A percentile compares a stretch with the other conserved stretches of the same genome.
Evolutionary conservation across 129 eudicot genomes (phyloP).

Genomic region (Flaveria bidentis): DNA sequence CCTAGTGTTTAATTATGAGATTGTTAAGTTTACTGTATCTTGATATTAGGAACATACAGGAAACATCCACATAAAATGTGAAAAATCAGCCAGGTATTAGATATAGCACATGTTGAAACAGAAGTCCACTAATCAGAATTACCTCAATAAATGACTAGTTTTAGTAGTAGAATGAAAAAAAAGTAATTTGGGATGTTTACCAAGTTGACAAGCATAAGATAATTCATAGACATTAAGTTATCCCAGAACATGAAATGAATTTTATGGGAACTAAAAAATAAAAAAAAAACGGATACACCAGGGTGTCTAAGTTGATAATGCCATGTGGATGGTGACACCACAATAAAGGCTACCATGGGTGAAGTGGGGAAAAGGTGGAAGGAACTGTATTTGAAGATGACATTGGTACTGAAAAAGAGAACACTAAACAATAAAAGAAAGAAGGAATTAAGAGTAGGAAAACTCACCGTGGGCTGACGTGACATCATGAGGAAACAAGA

Average conservation of each 20-base stretch:
- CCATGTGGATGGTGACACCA: not conserved
- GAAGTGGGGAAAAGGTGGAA: constrained; percentile 7
- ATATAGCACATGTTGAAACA: not conserved
- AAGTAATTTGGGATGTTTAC: not conserved
- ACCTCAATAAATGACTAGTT: not conserved
- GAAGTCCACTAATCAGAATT: not conserved
- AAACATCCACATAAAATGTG: not conserved
- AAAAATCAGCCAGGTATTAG: not conserved
- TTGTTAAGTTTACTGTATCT: not conserved
- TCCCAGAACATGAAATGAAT: not conserved
- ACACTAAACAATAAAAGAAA: not conserved
- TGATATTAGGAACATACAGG: not conserved
- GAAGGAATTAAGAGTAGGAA: not conserved
- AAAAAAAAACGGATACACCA: not conserved
- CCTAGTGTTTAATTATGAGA: not conserved
- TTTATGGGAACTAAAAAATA: not conserved
- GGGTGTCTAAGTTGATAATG: not conserved
- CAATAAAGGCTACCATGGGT: not conserved
- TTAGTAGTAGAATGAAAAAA: not conserved
- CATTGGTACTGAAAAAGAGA: not conserved
- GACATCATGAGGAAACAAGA: not conserved
- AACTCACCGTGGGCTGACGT: not conserved
- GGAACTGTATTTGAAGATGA: not conserved
- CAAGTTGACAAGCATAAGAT: not conserved
- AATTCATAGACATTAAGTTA: not conserved